Percentiles rank a stretch among this genome's conserved stretches.
Evolutionary conservation across 306 rosid genomes (phyloP).

Genomic region (Malus sieversii): DNA sequence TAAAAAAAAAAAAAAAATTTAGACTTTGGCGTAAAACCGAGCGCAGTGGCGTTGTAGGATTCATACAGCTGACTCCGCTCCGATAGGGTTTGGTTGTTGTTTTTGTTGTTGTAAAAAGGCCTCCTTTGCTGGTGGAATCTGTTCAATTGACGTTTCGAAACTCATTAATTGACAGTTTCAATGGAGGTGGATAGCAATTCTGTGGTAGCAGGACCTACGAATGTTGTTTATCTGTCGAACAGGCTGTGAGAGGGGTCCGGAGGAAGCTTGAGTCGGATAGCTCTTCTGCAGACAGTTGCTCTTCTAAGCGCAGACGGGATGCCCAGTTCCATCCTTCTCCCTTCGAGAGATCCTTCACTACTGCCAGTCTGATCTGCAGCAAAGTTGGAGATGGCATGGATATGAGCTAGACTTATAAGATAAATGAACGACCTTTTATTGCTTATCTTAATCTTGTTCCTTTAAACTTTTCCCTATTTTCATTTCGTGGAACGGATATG

Average conservation of each 20-base stretch:
- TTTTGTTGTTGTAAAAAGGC: constrained; percentile 20
- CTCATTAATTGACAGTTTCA: constrained; percentile 38
- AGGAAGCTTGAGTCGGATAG: constrained; percentile 72
- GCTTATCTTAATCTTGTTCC: constrained; percentile 34
- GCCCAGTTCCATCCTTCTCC: constrained; percentile 77
- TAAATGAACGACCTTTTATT: constrained; percentile 32
- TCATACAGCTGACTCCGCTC: too few species aligned
- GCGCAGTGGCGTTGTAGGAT: too few species aligned
- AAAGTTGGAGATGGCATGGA: constrained; percentile 94
- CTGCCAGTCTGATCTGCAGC: constrained; percentile 76
- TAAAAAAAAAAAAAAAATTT: constrained; percentile 29
- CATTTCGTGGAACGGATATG: constrained; percentile 28
- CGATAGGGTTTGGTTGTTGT: too few species aligned
- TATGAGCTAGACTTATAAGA: constrained; percentile 52
- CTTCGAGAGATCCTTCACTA: constrained; percentile 74
- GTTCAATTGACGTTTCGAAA: constrained; percentile 31
- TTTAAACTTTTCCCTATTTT: constrained; percentile 23
- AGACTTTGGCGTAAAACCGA: too few species aligned
- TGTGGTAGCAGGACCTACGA: constrained; percentile 65
- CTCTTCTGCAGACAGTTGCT: constrained; percentile 42
- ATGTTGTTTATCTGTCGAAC: constrained; percentile 85
- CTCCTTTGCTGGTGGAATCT: constrained; percentile 29
- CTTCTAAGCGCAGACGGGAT: constrained; percentile 78
- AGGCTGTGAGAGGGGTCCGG: constrained; percentile 72
- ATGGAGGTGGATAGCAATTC: constrained; percentile 86